Base-by-base conservation (phyloP, 768 basidiomycete species). In the Podaxis sp. region DNA sequence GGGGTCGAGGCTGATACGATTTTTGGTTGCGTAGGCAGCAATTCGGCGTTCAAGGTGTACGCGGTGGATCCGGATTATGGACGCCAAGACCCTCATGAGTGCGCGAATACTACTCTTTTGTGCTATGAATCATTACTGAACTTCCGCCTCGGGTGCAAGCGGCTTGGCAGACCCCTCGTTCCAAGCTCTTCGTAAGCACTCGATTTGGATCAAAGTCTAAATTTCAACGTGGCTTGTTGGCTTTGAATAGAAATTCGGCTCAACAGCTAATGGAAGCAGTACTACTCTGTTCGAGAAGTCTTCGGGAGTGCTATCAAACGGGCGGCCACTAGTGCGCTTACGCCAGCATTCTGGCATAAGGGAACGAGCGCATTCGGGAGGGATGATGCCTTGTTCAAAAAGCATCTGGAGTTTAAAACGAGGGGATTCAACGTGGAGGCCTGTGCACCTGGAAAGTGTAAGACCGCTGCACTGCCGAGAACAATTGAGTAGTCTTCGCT, bases 41-140 rank as follows among this genome's bases (percentile, higher is more conserved):
- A 84, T 64, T 83, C 79, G 3, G 79, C 78, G 13, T 86, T 81
- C 73, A 81, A 82, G 55, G 70, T 85, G 0, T 87, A 86, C 67
- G 85, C 87, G 52, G 73, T 88, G 35, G 87, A 88, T 66, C 83
- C 85, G 2, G 84, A 69, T 88, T 52, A 82, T 87, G 80, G 85
- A 88, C 62, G 72, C 77, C 3, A 74, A 74, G 10, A 80, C 81
- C 0, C 83, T 80, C 66, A 72, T 74, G 48, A 76, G 84, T 85
- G 38, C 13, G 16, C 38, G 4, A 40, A 40, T n/a, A 40, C 5
- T 16, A 40, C 38, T 13, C 11, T 40, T 40, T n/a, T 14, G 38
- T 40, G 11, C 16, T 40, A 40, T 13, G 53, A 25, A 81, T 67
- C 16, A 2, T 46, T 13, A 50, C 21, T 14, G 38, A 1, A 40